Percentiles rank a stretch among this genome's conserved stretches.
phyloP scores from a whole-genome alignment of 2,329 filamentous ascomycete genomes.

The Alternaria consortialis region DNA sequence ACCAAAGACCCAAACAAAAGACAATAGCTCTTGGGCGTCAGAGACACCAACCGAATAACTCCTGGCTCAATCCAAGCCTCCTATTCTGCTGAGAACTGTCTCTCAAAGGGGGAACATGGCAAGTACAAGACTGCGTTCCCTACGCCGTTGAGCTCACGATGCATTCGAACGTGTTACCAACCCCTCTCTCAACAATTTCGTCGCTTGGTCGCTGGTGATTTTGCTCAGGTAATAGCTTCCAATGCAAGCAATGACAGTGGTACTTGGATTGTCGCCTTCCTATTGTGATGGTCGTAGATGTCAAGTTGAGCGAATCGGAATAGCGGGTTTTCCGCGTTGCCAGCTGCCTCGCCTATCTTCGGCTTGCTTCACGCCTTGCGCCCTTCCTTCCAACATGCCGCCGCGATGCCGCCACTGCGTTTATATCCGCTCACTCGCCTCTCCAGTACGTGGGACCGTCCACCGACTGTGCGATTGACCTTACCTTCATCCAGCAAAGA shows the following conservation, averaged over 20 bases:
- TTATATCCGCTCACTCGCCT: constrained; percentile 28
- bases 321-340: constrained; percentile 5
- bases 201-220: background rate
- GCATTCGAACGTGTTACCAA: background rate
- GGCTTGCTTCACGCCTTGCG: constrained; percentile 22
- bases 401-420: constrained; percentile 38
- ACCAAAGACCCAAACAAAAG: no score
- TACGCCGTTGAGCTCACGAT: background rate
- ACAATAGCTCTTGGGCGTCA: no score
- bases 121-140: background rate
- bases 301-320: constrained; percentile 15
- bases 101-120: no score
- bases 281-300: background rate
- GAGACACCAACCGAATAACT: no score
- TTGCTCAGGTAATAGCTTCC: background rate
- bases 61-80: background rate
- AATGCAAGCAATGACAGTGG: background rate
- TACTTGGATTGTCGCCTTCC: background rate
- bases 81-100: background rate
- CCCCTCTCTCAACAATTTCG: background rate
- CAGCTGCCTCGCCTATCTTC: constrained; percentile 20
- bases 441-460: constrained; percentile 43
- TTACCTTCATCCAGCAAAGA: constrained; percentile 36
- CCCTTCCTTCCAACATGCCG: constrained; percentile 6
- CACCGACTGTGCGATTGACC: constrained; percentile 37